phyloP scores from a whole-genome alignment of 768 basidiomycete genomes.

The Tulasnella calospora region DNA sequence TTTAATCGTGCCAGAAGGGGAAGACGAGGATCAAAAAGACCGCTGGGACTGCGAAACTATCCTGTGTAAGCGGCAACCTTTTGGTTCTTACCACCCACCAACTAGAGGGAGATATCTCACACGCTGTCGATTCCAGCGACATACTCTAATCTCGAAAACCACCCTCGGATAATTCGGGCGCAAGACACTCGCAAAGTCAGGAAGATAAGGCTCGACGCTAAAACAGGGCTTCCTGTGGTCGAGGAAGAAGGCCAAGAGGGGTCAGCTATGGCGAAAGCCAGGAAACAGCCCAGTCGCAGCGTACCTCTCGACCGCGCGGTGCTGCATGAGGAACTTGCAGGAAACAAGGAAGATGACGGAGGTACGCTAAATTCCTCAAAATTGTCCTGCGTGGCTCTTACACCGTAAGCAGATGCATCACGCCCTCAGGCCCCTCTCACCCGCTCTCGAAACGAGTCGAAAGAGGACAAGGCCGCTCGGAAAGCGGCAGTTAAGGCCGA shows the following conservation, averaged over 20 bases:
- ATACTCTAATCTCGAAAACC: constrained; percentile 96
- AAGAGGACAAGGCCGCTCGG: constrained; percentile 43
- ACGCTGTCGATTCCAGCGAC: constrained; percentile 54
- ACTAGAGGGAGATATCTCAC: neutral
- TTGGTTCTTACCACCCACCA: neutral
- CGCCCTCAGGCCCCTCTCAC: constrained; percentile 37
- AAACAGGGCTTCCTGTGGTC: constrained; percentile 69
- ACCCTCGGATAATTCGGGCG: constrained; percentile 79
- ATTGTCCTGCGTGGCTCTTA: neutral
- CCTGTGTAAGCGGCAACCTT: constrained; percentile 57
- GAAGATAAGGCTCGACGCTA: constrained; percentile 67
- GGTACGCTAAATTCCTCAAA: constrained; percentile 5
- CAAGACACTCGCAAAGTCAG: constrained; percentile 51
- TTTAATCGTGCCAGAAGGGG: constrained; percentile 45
- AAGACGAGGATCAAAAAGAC: constrained; percentile 55
- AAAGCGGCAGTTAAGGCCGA: constrained; percentile 45
- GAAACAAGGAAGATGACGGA: constrained; percentile 29
- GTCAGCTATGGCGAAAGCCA: constrained; percentile 32
- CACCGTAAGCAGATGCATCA: constrained; percentile 14
- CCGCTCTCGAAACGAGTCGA: constrained; percentile 68
- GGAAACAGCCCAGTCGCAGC: constrained; percentile 29
- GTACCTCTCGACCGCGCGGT: constrained; percentile 8
- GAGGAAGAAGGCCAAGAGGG: constrained; percentile 32
- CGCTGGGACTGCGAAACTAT: constrained; percentile 97
- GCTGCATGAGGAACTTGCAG: constrained; percentile 18